Evolutionary conservation across 106 monocot genomes (phyloP).

Genomic region (Platanthera zijinensis): DNA sequence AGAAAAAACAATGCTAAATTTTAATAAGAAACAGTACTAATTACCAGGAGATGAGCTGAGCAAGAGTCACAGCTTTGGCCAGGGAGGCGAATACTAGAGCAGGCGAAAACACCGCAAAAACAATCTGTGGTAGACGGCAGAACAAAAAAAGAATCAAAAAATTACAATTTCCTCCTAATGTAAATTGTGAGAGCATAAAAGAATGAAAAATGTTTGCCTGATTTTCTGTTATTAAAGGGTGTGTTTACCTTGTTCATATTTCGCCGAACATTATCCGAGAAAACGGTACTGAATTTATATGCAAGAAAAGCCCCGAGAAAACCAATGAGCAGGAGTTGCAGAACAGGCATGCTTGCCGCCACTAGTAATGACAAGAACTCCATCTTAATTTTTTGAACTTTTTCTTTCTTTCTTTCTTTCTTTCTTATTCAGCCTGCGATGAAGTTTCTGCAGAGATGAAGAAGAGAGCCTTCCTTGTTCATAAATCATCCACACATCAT

Average conservation of each 20-base stretch:
- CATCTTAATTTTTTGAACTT: conserved; percentile 21
- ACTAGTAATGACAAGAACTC: conserved; percentile 41
- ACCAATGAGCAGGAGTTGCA: conserved; percentile 62
- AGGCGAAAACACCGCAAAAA: conserved; percentile 43
- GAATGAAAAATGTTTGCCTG: not conserved
- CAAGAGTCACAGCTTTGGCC: conserved; percentile 38
- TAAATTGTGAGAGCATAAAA: not conserved
- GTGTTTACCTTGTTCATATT: conserved; percentile 55
- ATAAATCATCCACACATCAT: no score
- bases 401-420: not conserved
- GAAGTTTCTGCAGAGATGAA: no score
- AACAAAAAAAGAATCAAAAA: not conserved
- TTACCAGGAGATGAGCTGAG: conserved; percentile 52
- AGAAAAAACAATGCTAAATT: no score
- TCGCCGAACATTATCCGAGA: conserved; percentile 31
- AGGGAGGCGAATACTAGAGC: conserved; percentile 38
- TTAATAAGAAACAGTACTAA: not conserved
- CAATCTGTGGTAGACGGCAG: conserved; percentile 19
- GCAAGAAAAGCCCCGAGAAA: conserved; percentile 62
- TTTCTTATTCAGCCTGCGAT: no score
- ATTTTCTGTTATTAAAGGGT: no score
- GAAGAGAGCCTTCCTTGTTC: no score
- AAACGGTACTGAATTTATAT: conserved; percentile 18
- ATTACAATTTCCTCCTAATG: not conserved
- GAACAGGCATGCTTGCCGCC: conserved; percentile 51